Percentiles rank a stretch among this genome's conserved stretches.
Conservation (phyloP, 352 stramenopile genomes). For the Pythium rhizo-oryzae region DNA sequence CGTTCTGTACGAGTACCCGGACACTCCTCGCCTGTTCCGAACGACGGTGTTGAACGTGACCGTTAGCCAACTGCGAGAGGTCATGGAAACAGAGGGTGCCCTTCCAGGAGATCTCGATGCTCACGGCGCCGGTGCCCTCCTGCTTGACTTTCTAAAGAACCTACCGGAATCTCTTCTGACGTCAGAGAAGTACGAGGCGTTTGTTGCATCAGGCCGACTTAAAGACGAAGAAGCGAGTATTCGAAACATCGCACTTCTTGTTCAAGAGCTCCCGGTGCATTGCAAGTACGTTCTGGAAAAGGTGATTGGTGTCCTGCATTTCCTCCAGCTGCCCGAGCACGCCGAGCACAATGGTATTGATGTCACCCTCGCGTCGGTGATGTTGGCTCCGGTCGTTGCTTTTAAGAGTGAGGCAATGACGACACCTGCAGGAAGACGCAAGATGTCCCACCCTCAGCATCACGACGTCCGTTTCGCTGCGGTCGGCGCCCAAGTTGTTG, state of each 20-base stretch:
- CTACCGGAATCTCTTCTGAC: slow-evolving; percentile 77
- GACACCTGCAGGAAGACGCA: slow-evolving; percentile 39
- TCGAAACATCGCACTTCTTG: slow-evolving; percentile 76
- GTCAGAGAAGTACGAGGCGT: slow-evolving; percentile 81
- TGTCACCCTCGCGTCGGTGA: slow-evolving; percentile 53
- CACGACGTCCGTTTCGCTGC: slow-evolving; percentile 79
- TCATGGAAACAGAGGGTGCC: slow-evolving; percentile 67
- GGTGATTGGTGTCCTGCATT: slow-evolving; percentile 68
- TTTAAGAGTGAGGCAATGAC: slow-evolving; percentile 69
- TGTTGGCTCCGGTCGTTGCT: slow-evolving; percentile 75
- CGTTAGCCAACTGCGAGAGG: slow-evolving; percentile 71
- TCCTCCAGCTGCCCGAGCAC: slow-evolving; percentile 65
- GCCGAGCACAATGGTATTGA: slow-evolving; percentile 68
- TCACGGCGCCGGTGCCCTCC: slow-evolving; percentile 63
- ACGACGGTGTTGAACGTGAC: slow-evolving; percentile 75
- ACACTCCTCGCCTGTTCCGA: slow-evolving; percentile 77
- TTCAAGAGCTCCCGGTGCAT: slow-evolving; percentile 71
- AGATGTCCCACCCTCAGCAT: slow-evolving; percentile 56
- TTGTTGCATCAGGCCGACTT: slow-evolving; percentile 68
- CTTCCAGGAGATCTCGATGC: slow-evolving; percentile 66
- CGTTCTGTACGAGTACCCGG: slow-evolving; percentile 57
- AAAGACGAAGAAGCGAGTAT: slow-evolving; percentile 76
- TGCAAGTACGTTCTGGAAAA: slow-evolving; percentile 77
- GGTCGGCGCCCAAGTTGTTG: slow-evolving; percentile 73
- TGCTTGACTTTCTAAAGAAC: slow-evolving; percentile 83